A percentile compares a stretch with the other conserved stretches of the same genome.
Evolutionary conservation across 208 protist genomes (phyloP).

Genomic region (Acanthamoeba royreba): DNA sequence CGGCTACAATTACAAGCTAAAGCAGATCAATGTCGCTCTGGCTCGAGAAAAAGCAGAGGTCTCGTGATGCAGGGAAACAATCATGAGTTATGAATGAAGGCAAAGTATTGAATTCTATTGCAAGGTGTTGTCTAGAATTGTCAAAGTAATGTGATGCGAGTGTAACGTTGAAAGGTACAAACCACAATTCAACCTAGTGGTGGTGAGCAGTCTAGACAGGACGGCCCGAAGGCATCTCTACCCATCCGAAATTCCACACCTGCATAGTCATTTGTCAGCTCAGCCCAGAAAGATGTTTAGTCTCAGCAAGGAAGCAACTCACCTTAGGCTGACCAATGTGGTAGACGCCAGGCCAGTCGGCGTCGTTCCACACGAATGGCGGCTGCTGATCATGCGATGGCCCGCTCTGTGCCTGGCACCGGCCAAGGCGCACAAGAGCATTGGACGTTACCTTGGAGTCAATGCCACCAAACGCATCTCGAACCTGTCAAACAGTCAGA

Average conservation of each 20-base stretch:
- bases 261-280: background rate
- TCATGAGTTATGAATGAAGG: too few species aligned
- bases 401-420: slow-evolving; percentile 31
- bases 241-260: slow-evolving; percentile 11
- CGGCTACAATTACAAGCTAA: background rate
- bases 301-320: background rate
- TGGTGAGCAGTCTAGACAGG: too few species aligned
- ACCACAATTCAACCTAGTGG: too few species aligned
- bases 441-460: slow-evolving; percentile 66
- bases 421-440: background rate
- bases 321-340: slow-evolving; percentile 44
- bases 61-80: too few species aligned
- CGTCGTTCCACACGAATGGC: slow-evolving; percentile 44
- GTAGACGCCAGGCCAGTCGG: background rate
- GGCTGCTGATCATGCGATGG: slow-evolving; percentile 52
- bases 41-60: background rate
- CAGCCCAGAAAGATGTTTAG: background rate
- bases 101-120: too few species aligned
- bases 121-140: too few species aligned
- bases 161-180: too few species aligned
- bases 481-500: too few species aligned
- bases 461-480: slow-evolving; percentile 65
- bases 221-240: background rate
- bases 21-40: background rate
- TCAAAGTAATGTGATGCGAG: too few species aligned